Base-by-base conservation (phyloP, 1,139 yeast genomes). In the Yamadazyma pseudoaaseri region DNA sequence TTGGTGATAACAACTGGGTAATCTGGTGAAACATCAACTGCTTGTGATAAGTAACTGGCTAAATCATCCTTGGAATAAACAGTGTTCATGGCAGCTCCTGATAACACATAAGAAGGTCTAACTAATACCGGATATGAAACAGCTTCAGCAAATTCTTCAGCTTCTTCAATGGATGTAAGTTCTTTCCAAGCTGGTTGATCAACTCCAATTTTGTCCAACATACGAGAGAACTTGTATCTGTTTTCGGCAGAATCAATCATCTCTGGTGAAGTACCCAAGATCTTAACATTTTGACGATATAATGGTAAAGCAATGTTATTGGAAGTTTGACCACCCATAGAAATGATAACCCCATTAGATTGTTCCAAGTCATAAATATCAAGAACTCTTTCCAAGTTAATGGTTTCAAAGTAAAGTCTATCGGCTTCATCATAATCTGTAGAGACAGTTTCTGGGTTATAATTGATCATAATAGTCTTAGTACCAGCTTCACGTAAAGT, bases 161-260 rank as follows among this genome's bases (percentile, higher is more conserved):
- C 98, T 60, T 92, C 98, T 29, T 76, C 92, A 43, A 89, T 73
- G 16, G 97, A 86, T 26, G 97, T 89, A 53, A 92, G 79, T 67
- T 92, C 98, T 65, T 90, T 92, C 98, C 98, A 92, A 31, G 97
- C 97, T 34, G 98, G 98, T 68, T 92, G 98, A 66, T 92, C 98
- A 47, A 92, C 97, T 38, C 95, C 97, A 54, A 92, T 92, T 52
- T 79, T 79, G 65, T 92, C 98, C 70, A 92, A 76, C 94, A 92
- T 90, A 69, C 97, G 86, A 33, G 97, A 87, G 72, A 92, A 92
- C 70, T 92, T 94, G 76, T 89, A 90, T 70, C 98, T 80, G 66
- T 92, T 90, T 71, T 92, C 98, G 46, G 98, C 98, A 45, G 95
- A 83, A 60, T 92, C 98, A 62, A 92, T 92, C 96, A 87, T 89